Percentiles rank a stretch among this genome's conserved stretches.
Conservation (phyloP, 768 basidiomycete genomes). For the Coprinopsis strossmayeri region DNA sequence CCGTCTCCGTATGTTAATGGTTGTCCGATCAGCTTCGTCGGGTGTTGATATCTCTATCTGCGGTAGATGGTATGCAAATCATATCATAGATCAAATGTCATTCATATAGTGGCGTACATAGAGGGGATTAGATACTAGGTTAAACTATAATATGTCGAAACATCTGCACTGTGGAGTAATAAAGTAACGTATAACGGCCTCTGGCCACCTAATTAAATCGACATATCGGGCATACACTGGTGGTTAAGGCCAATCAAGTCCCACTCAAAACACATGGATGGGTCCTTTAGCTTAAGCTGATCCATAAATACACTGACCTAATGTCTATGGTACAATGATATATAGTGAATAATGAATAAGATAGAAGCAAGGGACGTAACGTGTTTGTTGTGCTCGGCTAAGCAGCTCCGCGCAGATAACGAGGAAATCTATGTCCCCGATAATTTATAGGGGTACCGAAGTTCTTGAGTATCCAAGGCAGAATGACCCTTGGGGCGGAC, state of each 20-base stretch:
- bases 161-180: neutral
- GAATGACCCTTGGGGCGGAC: constrained; percentile 50
- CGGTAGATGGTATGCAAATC: neutral
- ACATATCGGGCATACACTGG: neutral
- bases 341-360: constrained; percentile 7
- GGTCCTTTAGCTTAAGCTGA: too few species aligned
- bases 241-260: too few species aligned
- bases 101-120: neutral
- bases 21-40: too few species aligned
- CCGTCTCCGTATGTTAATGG: too few species aligned
- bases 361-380: neutral
- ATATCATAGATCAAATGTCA: neutral
- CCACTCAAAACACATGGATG: too few species aligned
- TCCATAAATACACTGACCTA: neutral
- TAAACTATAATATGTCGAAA: too few species aligned
- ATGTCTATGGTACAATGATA: neutral
- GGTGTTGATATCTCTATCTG: neutral
- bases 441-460: constrained; percentile 25
- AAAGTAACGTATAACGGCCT: neutral
- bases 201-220: neutral
- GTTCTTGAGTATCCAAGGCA: constrained; percentile 44
- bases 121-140: neutral
- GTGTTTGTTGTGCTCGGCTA: neutral
- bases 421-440: neutral
- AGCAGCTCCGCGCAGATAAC: too few species aligned